Conservation (phyloP, 2,329 filamentous ascomycete species). For the Clonostachys byssicola region DNA sequence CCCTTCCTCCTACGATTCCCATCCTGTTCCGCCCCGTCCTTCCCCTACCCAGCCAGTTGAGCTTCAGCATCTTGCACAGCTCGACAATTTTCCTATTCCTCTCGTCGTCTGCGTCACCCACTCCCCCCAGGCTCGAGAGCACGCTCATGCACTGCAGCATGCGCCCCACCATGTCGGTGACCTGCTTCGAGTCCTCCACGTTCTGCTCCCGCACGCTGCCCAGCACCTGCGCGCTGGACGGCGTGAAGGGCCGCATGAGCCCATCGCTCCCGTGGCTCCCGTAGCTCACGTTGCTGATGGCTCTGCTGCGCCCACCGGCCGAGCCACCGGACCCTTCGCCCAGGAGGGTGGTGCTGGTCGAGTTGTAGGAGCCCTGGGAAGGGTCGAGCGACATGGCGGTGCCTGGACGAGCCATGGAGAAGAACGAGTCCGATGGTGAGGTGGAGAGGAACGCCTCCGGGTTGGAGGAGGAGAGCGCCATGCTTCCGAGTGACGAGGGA, state of each 20-base stretch:
- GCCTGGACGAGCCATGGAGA: constrained; percentile 53
- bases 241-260: constrained; percentile 45
- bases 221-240: constrained; percentile 29
- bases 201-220: constrained; percentile 51
- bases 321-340: constrained; percentile 50
- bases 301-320: constrained; percentile 64
- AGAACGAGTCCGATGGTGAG: constrained; percentile 41
- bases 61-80: constrained; percentile 81
- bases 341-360: constrained; percentile 74
- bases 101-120: constrained; percentile 57
- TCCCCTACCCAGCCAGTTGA: constrained; percentile 93
- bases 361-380: constrained; percentile 73
- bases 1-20: constrained; percentile 75
- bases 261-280: constrained; percentile 45
- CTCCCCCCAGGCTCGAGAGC: constrained; percentile 66
- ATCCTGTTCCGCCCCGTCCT: constrained; percentile 84
- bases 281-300: constrained; percentile 79
- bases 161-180: constrained; percentile 89
- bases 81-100: constrained; percentile 76
- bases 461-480: constrained; percentile 48
- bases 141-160: constrained; percentile 98
- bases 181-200: constrained; percentile 66
- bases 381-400: constrained; percentile 74
- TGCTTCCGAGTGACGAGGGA: constrained; percentile 46
- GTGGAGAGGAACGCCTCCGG: constrained; percentile 44